These are phyloP conservation scores for Fusarium anthophilum DNA, from an alignment of 2,329 filamentous ascomycete genomes.

Conservation along the genomic window DNA sequence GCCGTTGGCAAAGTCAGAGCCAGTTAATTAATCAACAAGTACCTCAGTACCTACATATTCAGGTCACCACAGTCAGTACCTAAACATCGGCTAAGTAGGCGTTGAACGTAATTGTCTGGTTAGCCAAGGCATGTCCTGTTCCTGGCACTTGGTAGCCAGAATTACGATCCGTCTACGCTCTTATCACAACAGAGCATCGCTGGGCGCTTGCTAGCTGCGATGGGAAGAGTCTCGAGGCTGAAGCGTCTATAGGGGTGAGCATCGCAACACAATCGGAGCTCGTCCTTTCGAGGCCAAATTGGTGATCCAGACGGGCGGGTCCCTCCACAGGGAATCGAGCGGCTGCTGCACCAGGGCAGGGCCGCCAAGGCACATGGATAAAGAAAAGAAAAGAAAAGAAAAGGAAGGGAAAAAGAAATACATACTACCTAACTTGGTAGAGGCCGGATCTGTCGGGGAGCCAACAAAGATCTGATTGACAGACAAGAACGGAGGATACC, in stretches of 20 bases:
- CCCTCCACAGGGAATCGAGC: constrained; percentile 32
- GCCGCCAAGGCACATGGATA: constrained; percentile 3
- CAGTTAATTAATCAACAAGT: neutral
- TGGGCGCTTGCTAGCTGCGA: constrained; percentile 22
- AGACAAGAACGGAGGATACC: constrained; percentile 5
- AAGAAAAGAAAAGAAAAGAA: neutral
- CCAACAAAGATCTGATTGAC: constrained; percentile 17
- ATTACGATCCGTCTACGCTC: constrained; percentile 5
- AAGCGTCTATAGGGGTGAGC: constrained; percentile 11
- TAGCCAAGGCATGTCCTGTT: neutral
- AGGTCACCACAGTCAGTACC: neutral
- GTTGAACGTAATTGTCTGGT: constrained; percentile 1
- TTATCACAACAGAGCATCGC: constrained; percentile 17
- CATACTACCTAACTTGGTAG: neutral
- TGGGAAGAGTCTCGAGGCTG: constrained; percentile 18
- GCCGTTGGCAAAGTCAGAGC: constrained; percentile 10
- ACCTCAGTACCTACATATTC: neutral
- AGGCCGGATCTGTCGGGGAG: constrained; percentile 5
- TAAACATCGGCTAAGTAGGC: neutral
- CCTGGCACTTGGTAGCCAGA: neutral
- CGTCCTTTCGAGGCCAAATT: constrained; percentile 21
- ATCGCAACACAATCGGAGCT: constrained; percentile 30
- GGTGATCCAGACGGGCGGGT: constrained; percentile 34
- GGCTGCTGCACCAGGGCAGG: constrained; percentile 15
- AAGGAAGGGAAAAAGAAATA: neutral